Evolutionary conservation across 345 rosid genomes (phyloP), one percentile per base, ranked within the genome.

Genomic region (Kandelia obovata): DNA sequence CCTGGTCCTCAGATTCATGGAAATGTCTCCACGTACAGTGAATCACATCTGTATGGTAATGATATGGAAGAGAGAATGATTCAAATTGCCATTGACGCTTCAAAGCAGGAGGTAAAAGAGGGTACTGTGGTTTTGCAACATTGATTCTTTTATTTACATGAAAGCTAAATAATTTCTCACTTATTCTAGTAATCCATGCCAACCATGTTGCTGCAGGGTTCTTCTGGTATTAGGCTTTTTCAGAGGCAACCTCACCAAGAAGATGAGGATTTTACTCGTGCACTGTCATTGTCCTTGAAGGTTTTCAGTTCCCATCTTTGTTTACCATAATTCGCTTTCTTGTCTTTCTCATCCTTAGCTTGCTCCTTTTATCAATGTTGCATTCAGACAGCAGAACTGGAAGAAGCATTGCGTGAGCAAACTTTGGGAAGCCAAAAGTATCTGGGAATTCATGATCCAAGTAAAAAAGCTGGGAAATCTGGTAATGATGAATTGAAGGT

Each of bases 71-170:
- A 87, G 51, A 88, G 89, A 75, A 88, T 91, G 92, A 53, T 91
- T 61, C 87, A 78, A 78, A 78, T 82, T 68, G 98, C 96, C 39
- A 82, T 91, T 62, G 94, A 86, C 83, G 92, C 96, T 82, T 93
- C 98, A 19, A 84, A 75, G 75, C 77, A 64, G 62, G 94, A 85
- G 73, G 83, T 79, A 78, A 74, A 68, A 66, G 79, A 67, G 66
- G 68, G 39, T 25, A 61, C 53, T 68, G 28, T 74, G 72, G 16
- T 75, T 68, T 56, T 66, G 23, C 62, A 43, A 13, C 17, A 13
- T 43, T 13, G 3, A 13, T 13, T 13, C 17, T 43, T 62, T 31
- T 27, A 68, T 72, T 65, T 73, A 68, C 26, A 21, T 30, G n/a
- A 70, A 66, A 47, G 66, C 49, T 39, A 63, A 43, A 51, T 5